Evolutionary conservation across 73 alveolate species (phyloP).

Genomic region (Uronychia binucleata): DNA sequence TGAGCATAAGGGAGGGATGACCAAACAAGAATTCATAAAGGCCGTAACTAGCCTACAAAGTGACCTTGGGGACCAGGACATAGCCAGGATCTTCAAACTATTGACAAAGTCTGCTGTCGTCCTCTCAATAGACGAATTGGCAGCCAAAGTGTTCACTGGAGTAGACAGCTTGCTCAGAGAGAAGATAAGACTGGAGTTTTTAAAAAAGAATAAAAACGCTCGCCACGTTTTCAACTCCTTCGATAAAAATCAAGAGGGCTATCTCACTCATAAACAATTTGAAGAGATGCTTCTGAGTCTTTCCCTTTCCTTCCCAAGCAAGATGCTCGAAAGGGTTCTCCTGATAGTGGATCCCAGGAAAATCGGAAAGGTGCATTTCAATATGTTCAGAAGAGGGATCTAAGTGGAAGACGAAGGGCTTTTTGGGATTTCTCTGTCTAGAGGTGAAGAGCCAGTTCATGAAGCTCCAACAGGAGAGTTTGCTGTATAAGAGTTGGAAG

Average conservation of each 20-base stretch:
- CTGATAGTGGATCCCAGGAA: not conserved
- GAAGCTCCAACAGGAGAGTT: too few species aligned
- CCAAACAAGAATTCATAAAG: not conserved
- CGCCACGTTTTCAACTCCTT: not conserved
- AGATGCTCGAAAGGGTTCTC: not conserved
- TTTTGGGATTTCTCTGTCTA: not conserved
- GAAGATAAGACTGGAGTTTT: not conserved
- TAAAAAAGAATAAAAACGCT: not conserved
- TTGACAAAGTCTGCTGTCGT: not conserved
- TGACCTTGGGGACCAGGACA: too few species aligned
- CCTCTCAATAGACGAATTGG: not conserved
- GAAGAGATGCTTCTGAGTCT: not conserved
- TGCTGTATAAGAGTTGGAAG: not conserved
- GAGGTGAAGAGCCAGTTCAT: too few species aligned
- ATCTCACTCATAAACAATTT: not conserved
- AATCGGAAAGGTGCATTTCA: not conserved
- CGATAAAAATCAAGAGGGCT: not conserved
- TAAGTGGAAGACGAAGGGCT: not conserved
- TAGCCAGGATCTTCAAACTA: too few species aligned
- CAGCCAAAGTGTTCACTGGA: not conserved
- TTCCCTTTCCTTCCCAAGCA: not conserved
- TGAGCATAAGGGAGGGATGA: not conserved
- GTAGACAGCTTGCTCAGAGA: not conserved
- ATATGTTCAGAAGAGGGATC: not conserved
- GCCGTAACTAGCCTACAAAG: too few species aligned